Percentiles rank a stretch among this genome's conserved stretches.
Conservation (phyloP, 1,139 yeast genomes). For the Pichia sp. region DNA sequence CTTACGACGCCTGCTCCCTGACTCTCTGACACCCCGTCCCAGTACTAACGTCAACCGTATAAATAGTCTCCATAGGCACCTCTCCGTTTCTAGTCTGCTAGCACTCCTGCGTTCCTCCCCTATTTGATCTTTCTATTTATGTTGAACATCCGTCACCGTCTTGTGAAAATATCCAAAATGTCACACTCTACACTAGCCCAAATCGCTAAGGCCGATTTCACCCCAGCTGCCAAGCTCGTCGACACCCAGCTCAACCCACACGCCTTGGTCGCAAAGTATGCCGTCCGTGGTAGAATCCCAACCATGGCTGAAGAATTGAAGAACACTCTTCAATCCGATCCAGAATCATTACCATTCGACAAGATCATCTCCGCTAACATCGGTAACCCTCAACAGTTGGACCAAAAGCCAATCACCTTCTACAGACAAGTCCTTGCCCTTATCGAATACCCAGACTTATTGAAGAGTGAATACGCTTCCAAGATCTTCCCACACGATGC, state of each 20-base stretch:
- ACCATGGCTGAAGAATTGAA: slow-evolving; percentile 85
- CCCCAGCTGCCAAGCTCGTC: slow-evolving; percentile 33
- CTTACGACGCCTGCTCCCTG: too few relatives aligned
- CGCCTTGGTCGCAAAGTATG: slow-evolving; percentile 86
- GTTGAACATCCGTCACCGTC: background rate
- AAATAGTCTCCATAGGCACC: too few relatives aligned
- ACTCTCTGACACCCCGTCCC: too few relatives aligned
- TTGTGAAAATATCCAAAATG: slow-evolving; percentile 10
- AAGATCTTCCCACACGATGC: slow-evolving; percentile 67
- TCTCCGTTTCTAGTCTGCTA: too few relatives aligned
- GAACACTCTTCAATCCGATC: slow-evolving; percentile 47
- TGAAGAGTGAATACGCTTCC: slow-evolving; percentile 37
- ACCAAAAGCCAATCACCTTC: slow-evolving; percentile 93
- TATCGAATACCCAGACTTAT: slow-evolving; percentile 77
- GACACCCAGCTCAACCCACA: slow-evolving; percentile 63
- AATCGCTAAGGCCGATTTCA: slow-evolving; percentile 18
- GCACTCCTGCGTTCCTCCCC: background rate
- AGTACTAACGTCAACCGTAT: too few relatives aligned
- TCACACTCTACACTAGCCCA: slow-evolving; percentile 11
- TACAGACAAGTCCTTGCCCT: slow-evolving; percentile 87
- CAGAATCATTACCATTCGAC: slow-evolving; percentile 70
- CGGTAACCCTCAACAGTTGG: slow-evolving; percentile 96
- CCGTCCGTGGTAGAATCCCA: slow-evolving; percentile 95
- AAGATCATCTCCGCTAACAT: slow-evolving; percentile 86
- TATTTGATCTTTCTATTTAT: background rate